Evolutionary conservation across 2,329 filamentous ascomycete species (phyloP).

Genomic region (Thermomyces lanuginosus): DNA sequence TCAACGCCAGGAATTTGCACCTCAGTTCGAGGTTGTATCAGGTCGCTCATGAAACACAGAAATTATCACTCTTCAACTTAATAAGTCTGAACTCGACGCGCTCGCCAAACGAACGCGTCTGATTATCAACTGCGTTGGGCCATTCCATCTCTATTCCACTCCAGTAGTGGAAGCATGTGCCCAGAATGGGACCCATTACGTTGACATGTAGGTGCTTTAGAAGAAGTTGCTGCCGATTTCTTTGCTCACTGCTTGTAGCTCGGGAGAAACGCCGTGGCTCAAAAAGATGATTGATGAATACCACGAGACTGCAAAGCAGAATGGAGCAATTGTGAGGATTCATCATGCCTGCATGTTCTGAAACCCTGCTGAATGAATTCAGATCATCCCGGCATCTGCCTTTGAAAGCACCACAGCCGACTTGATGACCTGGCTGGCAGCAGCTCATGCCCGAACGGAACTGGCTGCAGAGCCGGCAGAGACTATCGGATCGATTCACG

Average conservation of each 20-base stretch:
- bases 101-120: conserved; percentile 41
- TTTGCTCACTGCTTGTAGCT: conserved; percentile 20
- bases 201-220: conserved; percentile 36
- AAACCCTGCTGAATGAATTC: conserved; percentile 6
- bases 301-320: conserved; percentile 41
- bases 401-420: conserved; percentile 47
- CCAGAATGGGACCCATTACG: conserved; percentile 48
- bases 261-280: conserved; percentile 49
- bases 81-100: conserved; percentile 32
- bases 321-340: conserved; percentile 39
- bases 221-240: neutral
- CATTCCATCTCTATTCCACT: conserved; percentile 48
- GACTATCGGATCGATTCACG: conserved; percentile 37
- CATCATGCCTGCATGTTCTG: neutral
- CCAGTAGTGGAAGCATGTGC: conserved; percentile 50
- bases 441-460: conserved; percentile 36
- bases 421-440: conserved; percentile 36
- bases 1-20: neutral
- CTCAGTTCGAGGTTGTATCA: neutral
- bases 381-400: conserved; percentile 45
- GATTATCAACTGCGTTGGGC: conserved; percentile 46
- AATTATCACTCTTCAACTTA: conserved; percentile 32
- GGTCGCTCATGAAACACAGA: conserved; percentile 13
- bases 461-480: conserved; percentile 35
- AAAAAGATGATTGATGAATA: conserved; percentile 46